phyloP scores from a whole-genome alignment of 176 grass and related monocot species.

The Oryza officinalis region DNA sequence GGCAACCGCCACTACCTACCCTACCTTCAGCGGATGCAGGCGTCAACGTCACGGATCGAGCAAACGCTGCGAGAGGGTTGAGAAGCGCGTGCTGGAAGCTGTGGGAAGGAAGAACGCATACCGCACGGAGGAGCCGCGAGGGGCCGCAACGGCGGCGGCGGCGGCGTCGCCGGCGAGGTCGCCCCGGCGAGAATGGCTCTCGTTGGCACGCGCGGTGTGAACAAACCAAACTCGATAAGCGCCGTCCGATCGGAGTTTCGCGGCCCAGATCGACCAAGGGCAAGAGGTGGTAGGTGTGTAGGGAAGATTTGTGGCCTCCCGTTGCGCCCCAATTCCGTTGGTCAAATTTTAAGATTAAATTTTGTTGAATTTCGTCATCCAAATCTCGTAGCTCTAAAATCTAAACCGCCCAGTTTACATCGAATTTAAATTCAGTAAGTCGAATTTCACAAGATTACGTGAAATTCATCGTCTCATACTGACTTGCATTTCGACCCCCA shows the following conservation, averaged over 20 bases:
- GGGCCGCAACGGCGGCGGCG: too few species aligned
- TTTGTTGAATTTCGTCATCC: neutral
- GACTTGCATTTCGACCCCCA: neutral
- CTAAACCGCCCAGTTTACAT: neutral
- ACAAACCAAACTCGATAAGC: neutral
- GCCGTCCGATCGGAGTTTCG: neutral
- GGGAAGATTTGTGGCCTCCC: too few species aligned
- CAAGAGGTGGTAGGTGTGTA: neutral
- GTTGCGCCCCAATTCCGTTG: too few species aligned
- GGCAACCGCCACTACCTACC: neutral
- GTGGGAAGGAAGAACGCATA: too few species aligned
- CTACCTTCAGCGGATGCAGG: neutral
- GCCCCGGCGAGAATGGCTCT: neutral
- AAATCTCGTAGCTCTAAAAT: neutral
- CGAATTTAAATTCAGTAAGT: neutral
- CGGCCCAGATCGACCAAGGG: neutral
- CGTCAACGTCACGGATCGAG: neutral
- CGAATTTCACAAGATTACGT: neutral
- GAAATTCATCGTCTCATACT: neutral
- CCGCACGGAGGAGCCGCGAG: too few species aligned
- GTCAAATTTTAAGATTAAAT: neutral
- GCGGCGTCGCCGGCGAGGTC: neutral
- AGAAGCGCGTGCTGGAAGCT: too few species aligned
- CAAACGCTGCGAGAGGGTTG: neutral
- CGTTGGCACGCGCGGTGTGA: neutral